These are phyloP conservation scores for Didymella pomorum DNA, from an alignment of 2,329 filamentous ascomycete genomes.

Conservation along the genomic window DNA sequence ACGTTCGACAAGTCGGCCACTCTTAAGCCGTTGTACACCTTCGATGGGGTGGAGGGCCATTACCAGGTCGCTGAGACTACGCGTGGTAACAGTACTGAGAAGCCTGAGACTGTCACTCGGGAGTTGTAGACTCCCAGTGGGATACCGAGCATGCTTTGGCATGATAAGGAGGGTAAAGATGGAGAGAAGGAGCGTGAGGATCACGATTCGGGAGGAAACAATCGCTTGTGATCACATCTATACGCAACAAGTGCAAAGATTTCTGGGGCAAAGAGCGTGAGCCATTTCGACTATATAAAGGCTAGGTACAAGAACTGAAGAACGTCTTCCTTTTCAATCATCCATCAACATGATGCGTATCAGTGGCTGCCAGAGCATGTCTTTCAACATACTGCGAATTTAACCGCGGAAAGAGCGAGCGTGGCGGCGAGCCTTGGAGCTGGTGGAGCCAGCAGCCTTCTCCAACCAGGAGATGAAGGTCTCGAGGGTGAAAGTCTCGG, in stretches of 20 bases:
- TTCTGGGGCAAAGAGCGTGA: conserved; percentile 2
- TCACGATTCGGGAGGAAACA: background rate
- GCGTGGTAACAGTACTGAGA: background rate
- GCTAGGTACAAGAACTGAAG: conserved; percentile 31
- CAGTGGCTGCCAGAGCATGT: background rate
- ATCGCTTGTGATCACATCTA: background rate
- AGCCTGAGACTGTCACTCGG: conserved; percentile 8
- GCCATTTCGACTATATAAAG: conserved; percentile 21
- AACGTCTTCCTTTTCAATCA: conserved; percentile 8
- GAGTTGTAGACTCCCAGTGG: background rate
- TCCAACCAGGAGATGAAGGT: conserved; percentile 37
- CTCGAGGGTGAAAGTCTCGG: conserved; percentile 32
- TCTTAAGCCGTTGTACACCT: conserved; percentile 40
- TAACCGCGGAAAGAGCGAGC: conserved; percentile 31
- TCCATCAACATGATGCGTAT: conserved; percentile 10
- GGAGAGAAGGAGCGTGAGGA: background rate
- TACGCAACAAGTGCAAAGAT: background rate
- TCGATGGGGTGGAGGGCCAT: conserved; percentile 27
- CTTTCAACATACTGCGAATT: background rate
- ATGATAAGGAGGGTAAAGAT: background rate
- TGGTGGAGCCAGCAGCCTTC: conserved; percentile 32
- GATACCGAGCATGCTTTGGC: background rate
- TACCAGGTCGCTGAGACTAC: background rate
- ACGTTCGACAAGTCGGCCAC: conserved; percentile 41
- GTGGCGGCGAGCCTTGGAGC: conserved; percentile 31